phyloP scores from a whole-genome alignment of 441 rosid species.

The Mallotus repandus region DNA sequence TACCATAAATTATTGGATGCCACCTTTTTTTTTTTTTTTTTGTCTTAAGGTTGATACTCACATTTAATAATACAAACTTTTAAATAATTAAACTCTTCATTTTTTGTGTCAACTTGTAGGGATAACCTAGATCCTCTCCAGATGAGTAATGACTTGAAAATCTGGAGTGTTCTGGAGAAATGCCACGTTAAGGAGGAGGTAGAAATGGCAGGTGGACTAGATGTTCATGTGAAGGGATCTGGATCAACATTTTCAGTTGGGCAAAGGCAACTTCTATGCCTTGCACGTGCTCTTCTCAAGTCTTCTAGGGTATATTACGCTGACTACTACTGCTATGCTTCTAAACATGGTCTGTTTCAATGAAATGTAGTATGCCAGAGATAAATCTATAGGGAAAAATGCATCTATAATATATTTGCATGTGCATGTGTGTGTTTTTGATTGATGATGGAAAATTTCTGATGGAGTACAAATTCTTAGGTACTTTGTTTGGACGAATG shows the following conservation, averaged over 20 bases:
- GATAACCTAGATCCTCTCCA: constrained; percentile 84
- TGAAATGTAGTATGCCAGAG: neutral
- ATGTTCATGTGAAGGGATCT: constrained; percentile 59
- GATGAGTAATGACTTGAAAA: constrained; percentile 49
- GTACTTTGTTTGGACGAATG: constrained; percentile 96
- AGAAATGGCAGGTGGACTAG: constrained; percentile 79
- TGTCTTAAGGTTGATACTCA: neutral
- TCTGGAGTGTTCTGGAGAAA: constrained; percentile 72
- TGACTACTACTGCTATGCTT: neutral
- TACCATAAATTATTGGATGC: neutral
- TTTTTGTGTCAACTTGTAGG: constrained; percentile 36
- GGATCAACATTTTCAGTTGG: constrained; percentile 83
- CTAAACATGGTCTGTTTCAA: neutral
- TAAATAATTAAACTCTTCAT: neutral
- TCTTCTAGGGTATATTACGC: constrained; percentile 57
- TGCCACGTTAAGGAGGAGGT: constrained; percentile 87
- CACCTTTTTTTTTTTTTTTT: neutral
- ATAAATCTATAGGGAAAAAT: neutral
- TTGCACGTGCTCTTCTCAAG: constrained; percentile 89
- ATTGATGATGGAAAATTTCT: constrained; percentile 3
- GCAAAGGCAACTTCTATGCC: constrained; percentile 94
- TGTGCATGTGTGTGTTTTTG: neutral
- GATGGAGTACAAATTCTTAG: constrained; percentile 29
- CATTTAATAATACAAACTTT: neutral
- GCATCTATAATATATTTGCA: neutral